phyloP scores from a whole-genome alignment of 139 green algal species.

The Limnomonas spitsbergensis region DNA sequence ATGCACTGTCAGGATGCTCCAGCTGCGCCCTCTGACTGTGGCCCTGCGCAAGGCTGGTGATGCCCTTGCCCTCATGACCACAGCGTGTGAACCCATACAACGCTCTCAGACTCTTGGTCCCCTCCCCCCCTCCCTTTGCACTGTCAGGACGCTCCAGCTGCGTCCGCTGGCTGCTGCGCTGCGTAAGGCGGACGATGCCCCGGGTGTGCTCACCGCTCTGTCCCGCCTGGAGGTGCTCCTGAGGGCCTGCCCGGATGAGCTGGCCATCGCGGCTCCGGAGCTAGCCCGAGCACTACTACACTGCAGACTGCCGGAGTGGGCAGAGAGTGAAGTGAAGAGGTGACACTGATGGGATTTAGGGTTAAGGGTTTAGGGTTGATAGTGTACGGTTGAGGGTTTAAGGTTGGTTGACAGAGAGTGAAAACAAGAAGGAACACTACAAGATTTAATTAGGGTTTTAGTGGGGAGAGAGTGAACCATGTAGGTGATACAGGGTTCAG shows the following conservation, averaged over 20 bases:
- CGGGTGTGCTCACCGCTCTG: conserved; percentile 55
- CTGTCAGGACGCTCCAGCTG: conserved; percentile 34
- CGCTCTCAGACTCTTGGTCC: too few species aligned
- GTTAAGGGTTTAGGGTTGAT: too few species aligned
- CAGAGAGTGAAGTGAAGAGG: conserved; percentile 33
- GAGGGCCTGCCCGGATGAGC: conserved; percentile 67
- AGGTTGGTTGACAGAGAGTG: too few species aligned
- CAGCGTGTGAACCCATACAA: too few species aligned
- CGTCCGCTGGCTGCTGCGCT: conserved; percentile 45
- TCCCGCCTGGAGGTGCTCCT: conserved; percentile 47
- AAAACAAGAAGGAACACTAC: too few species aligned
- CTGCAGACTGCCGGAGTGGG: conserved; percentile 60
- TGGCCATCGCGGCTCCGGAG: conserved; percentile 56
- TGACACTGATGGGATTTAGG: too few species aligned
- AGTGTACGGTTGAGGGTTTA: too few species aligned
- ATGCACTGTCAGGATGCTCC: conserved; percentile 29
- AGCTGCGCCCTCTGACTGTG: conserved; percentile 40
- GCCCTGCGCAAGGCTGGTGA: conserved; percentile 66
- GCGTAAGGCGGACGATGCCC: conserved; percentile 58
- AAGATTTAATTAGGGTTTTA: too few species aligned
- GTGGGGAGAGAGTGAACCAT: too few species aligned
- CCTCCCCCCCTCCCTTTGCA: not conserved
- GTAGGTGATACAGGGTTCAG: too few species aligned
- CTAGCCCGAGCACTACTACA: conserved; percentile 67
- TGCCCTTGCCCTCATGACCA: conserved; percentile 46